Percentiles rank a stretch among this genome's conserved stretches.
These are phyloP conservation scores for Amyloporia xantha DNA, from an alignment of 768 basidiomycete species.

Conservation along the genomic window DNA sequence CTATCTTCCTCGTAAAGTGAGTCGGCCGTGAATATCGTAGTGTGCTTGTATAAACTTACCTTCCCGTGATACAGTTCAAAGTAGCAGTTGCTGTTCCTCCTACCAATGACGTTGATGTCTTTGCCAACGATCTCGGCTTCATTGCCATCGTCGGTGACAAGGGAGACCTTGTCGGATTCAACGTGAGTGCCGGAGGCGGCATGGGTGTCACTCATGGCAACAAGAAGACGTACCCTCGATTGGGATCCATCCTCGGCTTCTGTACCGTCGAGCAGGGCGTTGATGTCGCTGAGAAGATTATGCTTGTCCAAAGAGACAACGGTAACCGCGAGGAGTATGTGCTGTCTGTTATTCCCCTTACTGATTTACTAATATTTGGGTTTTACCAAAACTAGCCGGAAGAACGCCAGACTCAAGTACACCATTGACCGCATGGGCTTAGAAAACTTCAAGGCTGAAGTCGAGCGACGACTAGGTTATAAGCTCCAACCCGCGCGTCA, in stretches of 20 bases:
- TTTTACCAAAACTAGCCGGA: constrained; percentile 34
- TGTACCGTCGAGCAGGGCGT: constrained; percentile 82
- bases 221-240: constrained; percentile 97
- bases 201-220: constrained; percentile 99
- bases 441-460: constrained; percentile 78
- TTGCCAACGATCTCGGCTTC: constrained; percentile 93
- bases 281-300: constrained; percentile 84
- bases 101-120: constrained; percentile 93
- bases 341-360: not conserved
- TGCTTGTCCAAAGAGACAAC: constrained; percentile 91
- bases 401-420: constrained; percentile 91
- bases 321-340: constrained; percentile 92
- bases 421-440: constrained; percentile 95
- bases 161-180: constrained; percentile 85
- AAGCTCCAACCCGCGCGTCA: constrained; percentile 63
- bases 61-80: constrained; percentile 66
- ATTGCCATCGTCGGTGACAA: constrained; percentile 81
- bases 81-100: constrained; percentile 94
- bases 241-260: constrained; percentile 87
- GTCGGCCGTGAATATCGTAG: no score
- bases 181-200: constrained; percentile 90
- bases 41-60: not conserved
- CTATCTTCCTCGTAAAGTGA: constrained; percentile 92
- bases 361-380: constrained; percentile 3
- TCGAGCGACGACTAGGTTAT: constrained; percentile 85